Base-by-base conservation (phyloP, 441 rosid species). In the Gossypium laxum region DNA sequence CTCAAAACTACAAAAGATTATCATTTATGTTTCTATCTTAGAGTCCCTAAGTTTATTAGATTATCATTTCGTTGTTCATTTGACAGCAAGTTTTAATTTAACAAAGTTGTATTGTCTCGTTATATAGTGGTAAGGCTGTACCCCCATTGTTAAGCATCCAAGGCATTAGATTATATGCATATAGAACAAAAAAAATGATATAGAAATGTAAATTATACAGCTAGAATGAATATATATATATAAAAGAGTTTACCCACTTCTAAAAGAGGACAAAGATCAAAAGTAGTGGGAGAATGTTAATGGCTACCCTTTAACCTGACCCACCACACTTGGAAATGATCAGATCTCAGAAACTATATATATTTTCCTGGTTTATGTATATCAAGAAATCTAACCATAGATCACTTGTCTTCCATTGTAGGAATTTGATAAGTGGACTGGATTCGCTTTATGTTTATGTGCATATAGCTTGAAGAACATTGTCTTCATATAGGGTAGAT, bases 261-360 rank as follows among this genome's bases (percentile, higher is more conserved):
- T 30, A 45, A 8, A 64, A 50, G 5, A 48, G 71, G 28, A 67
- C 59, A 67, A 10, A 50, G 45, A 30, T 11, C 45, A 30, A 67
- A 51, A n/a, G 60, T 3, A 30, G 71, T 30, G 71, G 60, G 15
- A 67, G 71, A 67, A 67, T 51, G 71, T 51, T 60, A 67, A 51
- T 67, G 71, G 30, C 48, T 8, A 47, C 54, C 38, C 38, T 45
- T 22, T 65, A n/a, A 43, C 11, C 56, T 22, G 69, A 12, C 38
- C 19, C 55, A 45, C 21, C 15, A 45, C 56, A 21, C 18, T 64
- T 43, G 19, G 38, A 65, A 12, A 18, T 18, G 34, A 65, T 11
- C 18, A n/a, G 69, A n/a, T 45, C 56, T 66, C 43, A 14, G 57
- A 22, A 47, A 41, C 22, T 66, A 55, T 64, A 51, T 4, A 32